Conservation (phyloP, 2,329 filamentous ascomycete species). For the Pseudofabraea citricarpa region DNA sequence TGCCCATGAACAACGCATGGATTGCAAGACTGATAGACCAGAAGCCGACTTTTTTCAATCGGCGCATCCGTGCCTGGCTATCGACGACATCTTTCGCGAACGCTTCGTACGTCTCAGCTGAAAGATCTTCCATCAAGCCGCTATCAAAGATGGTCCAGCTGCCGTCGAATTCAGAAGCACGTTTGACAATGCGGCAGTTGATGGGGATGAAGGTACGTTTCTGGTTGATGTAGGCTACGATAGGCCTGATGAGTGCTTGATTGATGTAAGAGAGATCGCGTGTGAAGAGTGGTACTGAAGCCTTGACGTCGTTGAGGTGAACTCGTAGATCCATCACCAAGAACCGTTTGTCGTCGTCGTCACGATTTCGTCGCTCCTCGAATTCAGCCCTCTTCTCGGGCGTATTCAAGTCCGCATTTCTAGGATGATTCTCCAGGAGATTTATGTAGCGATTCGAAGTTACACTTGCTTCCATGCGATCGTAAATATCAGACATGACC, state of each 20-base stretch:
- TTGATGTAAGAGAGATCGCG: constrained; percentile 92
- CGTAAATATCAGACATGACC: constrained; percentile 95
- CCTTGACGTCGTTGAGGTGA: constrained; percentile 90
- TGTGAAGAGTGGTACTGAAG: constrained; percentile 88
- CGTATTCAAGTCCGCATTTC: constrained; percentile 23
- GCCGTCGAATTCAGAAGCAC: constrained; percentile 83
- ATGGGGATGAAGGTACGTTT: constrained; percentile 94
- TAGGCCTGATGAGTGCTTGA: constrained; percentile 89
- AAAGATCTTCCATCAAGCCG: constrained; percentile 88
- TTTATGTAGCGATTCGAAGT: constrained; percentile 66
- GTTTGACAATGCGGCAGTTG: constrained; percentile 89
- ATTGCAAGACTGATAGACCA: constrained; percentile 92
- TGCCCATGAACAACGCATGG: constrained; percentile 90
- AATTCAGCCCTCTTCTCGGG: constrained; percentile 19
- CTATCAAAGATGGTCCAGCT: constrained; percentile 94
- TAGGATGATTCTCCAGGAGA: constrained; percentile 46
- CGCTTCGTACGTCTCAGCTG: constrained; percentile 88
- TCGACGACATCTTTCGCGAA: constrained; percentile 90
- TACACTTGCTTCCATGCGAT: constrained; percentile 89
- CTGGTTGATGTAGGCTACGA: constrained; percentile 97
- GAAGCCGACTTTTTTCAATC: constrained; percentile 92
- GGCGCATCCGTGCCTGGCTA: constrained; percentile 76
- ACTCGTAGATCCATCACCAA: constrained; percentile 93
- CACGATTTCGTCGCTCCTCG: constrained; percentile 21
- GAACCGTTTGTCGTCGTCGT: constrained; percentile 64